A percentile compares a stretch with the other conserved stretches of the same genome.
Conservation (phyloP, 2,329 filamentous ascomycete genomes). For the Gnomoniopsis sp. region DNA sequence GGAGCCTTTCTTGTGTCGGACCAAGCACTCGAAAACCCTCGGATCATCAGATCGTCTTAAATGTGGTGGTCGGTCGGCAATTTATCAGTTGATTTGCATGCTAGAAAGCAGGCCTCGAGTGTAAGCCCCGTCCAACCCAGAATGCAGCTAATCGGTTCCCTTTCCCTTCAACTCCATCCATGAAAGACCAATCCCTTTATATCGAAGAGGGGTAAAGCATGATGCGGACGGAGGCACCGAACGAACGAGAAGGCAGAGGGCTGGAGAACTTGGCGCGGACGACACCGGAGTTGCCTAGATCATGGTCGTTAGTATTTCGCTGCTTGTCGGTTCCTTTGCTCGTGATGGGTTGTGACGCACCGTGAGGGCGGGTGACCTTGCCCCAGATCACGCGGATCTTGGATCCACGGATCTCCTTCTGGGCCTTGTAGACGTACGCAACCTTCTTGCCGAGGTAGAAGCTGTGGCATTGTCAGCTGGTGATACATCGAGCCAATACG, state of each 20-base stretch:
- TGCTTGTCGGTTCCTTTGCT: slow-evolving; percentile 14
- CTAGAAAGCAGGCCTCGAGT: slow-evolving; percentile 18
- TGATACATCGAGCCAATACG: neutral
- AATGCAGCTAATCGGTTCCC: slow-evolving; percentile 23
- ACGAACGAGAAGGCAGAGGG: slow-evolving; percentile 94
- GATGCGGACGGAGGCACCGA: slow-evolving; percentile 92
- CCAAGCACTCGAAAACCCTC: slow-evolving; percentile 19
- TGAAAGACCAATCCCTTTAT: slow-evolving; percentile 58
- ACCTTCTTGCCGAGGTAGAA: slow-evolving; percentile 99
- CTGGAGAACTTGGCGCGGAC: slow-evolving; percentile 95
- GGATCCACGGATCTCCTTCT: slow-evolving; percentile 91
- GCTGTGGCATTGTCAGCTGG: slow-evolving; percentile 37
- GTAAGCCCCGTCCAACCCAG: slow-evolving; percentile 19
- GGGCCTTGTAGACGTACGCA: slow-evolving; percentile 96
- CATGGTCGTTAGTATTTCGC: slow-evolving; percentile 3
- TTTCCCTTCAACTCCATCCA: slow-evolving; percentile 24
- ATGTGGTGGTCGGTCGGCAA: slow-evolving; percentile 17
- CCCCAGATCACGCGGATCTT: slow-evolving; percentile 99
- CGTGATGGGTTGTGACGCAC: slow-evolving; percentile 47
- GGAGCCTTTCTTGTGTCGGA: slow-evolving; percentile 19
- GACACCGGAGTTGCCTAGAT: slow-evolving; percentile 87
- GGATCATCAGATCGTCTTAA: slow-evolving; percentile 15
- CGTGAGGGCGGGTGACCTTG: slow-evolving; percentile 94
- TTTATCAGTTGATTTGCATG: slow-evolving; percentile 20
- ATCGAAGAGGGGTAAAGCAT: slow-evolving; percentile 99